Base-by-base conservation (phyloP, 371 early-diverging fungal genomes). In the Rhizopus microsporus region DNA sequence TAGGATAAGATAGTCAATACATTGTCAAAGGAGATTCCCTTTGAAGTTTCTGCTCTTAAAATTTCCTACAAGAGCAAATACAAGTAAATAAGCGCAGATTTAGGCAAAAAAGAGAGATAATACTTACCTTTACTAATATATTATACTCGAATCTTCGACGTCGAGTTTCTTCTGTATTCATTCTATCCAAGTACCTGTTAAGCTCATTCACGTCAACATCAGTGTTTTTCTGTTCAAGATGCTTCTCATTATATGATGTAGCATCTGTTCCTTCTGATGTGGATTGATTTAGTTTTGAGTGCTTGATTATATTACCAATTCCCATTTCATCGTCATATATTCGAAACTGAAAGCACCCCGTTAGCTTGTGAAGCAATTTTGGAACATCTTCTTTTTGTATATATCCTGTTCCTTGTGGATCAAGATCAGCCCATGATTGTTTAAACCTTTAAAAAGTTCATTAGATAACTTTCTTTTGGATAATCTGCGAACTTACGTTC, bases 361-460 rank as follows among this genome's bases (percentile, higher is more conserved):
- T 65, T 5, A 84, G 45, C 15, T 74, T 65, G 49, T 70, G 46
- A 15, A 84, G 44, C 23, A 84, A 68, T 42, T 72, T 70, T 15
- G 80, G 71, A 3, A 84, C 56, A 35, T 82, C 55, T 34, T 78
- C 63, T 55, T 75, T 78, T 51, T 74, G 77, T 34, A 84, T 78
- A 37, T 73, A 82, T 0, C 82, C 82, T 9, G 81, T 75, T 32
- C 80, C 84, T 34, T 65, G 51, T 7, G 78, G 76, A 64, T 84
- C 84, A 30, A 82, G 77, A 4, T 75, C 77, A 13, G 81, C 80
- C 84, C 84, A 84, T 7, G 77, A 80, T 45, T 78, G 49, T 51
- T 82, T 84, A 51, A 77, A 84, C 59, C 79, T 78, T 47, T 30
- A 29, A 38, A 23, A 32, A 7, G 34, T 8, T 7, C 5, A 17